Percentiles rank a stretch among this genome's conserved stretches.
Conservation (phyloP, 306 rosid genomes). For the Cucurbita argyrosperma region DNA sequence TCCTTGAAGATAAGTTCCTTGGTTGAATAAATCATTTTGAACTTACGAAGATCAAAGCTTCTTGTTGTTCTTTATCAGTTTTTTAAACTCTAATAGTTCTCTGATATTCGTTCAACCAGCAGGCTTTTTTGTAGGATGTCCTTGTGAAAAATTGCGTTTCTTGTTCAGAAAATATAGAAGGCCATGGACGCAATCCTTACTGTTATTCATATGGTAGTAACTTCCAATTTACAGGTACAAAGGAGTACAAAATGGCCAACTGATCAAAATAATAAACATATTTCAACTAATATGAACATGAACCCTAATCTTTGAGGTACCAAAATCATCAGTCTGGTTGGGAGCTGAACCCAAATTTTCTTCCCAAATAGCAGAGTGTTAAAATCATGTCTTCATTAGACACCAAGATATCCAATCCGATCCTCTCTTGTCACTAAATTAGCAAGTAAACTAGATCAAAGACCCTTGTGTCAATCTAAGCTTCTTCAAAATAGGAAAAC, state of each 20-base stretch:
- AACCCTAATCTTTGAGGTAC: background rate
- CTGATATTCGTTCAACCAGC: background rate
- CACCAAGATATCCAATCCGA: background rate
- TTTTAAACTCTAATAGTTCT: background rate
- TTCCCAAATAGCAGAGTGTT: background rate
- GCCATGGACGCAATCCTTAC: background rate
- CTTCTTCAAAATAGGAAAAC: conserved; percentile 32
- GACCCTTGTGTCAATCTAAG: background rate
- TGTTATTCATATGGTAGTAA: background rate
- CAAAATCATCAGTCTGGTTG: background rate
- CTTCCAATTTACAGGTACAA: background rate
- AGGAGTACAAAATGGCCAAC: conserved; percentile 1
- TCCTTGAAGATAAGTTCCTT: background rate
- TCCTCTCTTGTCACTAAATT: background rate
- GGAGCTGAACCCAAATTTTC: background rate
- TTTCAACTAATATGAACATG: background rate
- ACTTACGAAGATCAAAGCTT: background rate
- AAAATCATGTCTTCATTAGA: background rate
- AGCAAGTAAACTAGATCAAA: background rate
- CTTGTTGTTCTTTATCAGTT: background rate
- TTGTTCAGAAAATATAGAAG: background rate
- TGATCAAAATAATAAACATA: background rate
- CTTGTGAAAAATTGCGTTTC: background rate
- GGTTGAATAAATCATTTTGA: background rate
- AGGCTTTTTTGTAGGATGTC: background rate